A percentile compares a stretch with the other conserved stretches of the same genome.
Evolutionary conservation across 2,329 filamentous ascomycete genomes (phyloP).

Genomic region (Colletotrichum godetiae): DNA sequence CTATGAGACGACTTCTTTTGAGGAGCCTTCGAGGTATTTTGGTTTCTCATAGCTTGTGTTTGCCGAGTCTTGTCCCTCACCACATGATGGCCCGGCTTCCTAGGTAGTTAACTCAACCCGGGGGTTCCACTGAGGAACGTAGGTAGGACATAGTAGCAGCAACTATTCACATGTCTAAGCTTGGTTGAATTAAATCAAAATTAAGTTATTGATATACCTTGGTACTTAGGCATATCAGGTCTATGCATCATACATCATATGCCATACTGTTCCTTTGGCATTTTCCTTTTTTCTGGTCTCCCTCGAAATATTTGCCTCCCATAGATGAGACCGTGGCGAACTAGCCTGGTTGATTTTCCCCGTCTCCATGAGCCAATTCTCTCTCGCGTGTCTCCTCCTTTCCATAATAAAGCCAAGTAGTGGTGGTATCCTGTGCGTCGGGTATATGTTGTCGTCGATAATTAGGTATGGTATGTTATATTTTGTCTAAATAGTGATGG

Average conservation of each 20-base stretch:
- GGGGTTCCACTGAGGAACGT: too few relatives aligned
- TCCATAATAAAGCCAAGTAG: neutral
- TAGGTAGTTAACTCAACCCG: too few relatives aligned
- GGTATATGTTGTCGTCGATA: slow-evolving; percentile 2
- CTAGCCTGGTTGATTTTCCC: neutral
- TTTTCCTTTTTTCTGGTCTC: neutral
- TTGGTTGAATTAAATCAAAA: neutral
- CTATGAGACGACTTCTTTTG: too few relatives aligned
- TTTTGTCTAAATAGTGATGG: neutral
- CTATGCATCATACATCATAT: neutral
- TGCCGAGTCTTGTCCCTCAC: too few relatives aligned
- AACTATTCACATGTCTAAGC: too few relatives aligned
- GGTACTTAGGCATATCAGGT: neutral
- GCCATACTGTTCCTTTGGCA: neutral
- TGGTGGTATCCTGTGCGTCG: slow-evolving; percentile 13
- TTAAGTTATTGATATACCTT: neutral
- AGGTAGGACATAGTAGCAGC: too few relatives aligned
- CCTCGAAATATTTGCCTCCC: neutral
- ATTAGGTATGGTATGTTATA: neutral
- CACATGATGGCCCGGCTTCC: too few relatives aligned
- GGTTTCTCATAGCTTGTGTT: too few relatives aligned
- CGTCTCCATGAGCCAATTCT: neutral
- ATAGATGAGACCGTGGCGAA: neutral
- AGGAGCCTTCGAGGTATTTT: too few relatives aligned
- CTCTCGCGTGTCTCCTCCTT: neutral